phyloP scores from a whole-genome alignment of 1,284 basidiomycete genomes.

The Ceratobasidium sp. region DNA sequence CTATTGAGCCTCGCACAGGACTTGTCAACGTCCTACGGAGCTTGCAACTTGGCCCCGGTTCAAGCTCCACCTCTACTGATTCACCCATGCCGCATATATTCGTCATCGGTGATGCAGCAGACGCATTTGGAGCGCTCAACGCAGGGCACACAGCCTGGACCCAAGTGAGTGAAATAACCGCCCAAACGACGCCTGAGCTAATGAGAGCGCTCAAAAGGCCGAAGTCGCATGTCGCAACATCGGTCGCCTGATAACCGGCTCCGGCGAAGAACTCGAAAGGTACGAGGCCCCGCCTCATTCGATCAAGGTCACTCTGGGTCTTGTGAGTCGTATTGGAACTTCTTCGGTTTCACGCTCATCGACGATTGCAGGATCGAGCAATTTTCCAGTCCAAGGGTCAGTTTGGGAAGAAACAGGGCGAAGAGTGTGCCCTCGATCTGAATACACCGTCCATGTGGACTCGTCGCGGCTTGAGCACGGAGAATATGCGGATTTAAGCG shows the following conservation, averaged over 20 bases:
- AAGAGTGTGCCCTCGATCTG: slow-evolving; percentile 31
- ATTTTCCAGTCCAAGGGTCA: slow-evolving; percentile 25
- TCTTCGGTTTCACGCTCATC: not conserved
- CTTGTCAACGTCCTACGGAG: slow-evolving; percentile 63
- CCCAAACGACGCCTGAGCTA: too few relatives aligned
- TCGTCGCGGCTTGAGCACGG: slow-evolving; percentile 23
- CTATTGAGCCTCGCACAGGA: slow-evolving; percentile 58
- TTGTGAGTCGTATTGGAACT: slow-evolving; percentile 50
- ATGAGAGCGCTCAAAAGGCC: slow-evolving; percentile 28
- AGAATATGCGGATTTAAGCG: slow-evolving; percentile 12
- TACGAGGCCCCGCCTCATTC: slow-evolving; percentile 64
- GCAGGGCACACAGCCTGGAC: slow-evolving; percentile 72
- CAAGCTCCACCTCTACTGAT: slow-evolving; percentile 33
- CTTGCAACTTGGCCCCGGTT: slow-evolving; percentile 59
- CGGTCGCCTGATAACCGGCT: slow-evolving; percentile 48
- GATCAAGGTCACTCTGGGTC: slow-evolving; percentile 73
- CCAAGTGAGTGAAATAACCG: slow-evolving; percentile 52
- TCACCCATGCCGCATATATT: slow-evolving; percentile 41
- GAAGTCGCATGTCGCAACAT: slow-evolving; percentile 51
- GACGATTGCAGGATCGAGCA: slow-evolving; percentile 11
- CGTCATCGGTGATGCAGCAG: slow-evolving; percentile 51
- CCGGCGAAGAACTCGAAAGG: slow-evolving; percentile 53
- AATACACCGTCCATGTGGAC: slow-evolving; percentile 30
- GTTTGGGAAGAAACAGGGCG: slow-evolving; percentile 20
- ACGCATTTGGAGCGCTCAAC: slow-evolving; percentile 54